These are phyloP conservation scores for Castanea sativa DNA, from an alignment of 306 rosid species.

Conservation along the genomic window DNA sequence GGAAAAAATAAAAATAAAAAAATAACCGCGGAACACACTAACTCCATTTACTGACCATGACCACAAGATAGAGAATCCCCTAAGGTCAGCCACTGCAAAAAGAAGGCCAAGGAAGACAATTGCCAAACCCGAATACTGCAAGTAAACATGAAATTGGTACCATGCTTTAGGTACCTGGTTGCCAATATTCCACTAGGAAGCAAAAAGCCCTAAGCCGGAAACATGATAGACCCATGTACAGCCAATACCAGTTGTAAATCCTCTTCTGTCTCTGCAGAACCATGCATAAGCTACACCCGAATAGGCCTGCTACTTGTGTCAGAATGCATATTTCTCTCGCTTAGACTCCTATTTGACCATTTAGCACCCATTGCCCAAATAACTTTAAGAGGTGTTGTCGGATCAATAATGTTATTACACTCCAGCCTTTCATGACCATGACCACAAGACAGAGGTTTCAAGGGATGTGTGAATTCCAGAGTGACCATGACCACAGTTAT, in stretches of 20 bases:
- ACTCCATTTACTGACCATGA: no score
- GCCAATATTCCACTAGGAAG: conserved; percentile 87
- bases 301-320: conserved; percentile 72
- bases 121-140: conserved; percentile 86
- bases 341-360: conserved; percentile 58
- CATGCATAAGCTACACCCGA: conserved; percentile 65
- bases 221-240: conserved; percentile 16
- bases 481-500: conserved; percentile 41
- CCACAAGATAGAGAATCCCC: conserved; percentile 51
- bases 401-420: conserved; percentile 79
- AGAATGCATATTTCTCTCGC: conserved; percentile 81
- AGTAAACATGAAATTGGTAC: conserved; percentile 85
- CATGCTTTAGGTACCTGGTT: conserved; percentile 90
- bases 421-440: conserved; percentile 40
- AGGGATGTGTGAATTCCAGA: conserved; percentile 77
- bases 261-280: conserved; percentile 92
- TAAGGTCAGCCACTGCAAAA: conserved; percentile 89
- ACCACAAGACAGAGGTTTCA: conserved; percentile 71
- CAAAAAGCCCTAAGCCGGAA: conserved; percentile 88
- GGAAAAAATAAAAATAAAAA: no score
- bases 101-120: conserved; percentile 78
- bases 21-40: no score
- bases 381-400: conserved; percentile 78
- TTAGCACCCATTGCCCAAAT: conserved; percentile 94
- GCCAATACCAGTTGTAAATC: conserved; percentile 75